These are phyloP conservation scores for Ustilago xerochloae DNA, from an alignment of 1,284 basidiomycete species.

Conservation along the genomic window DNA sequence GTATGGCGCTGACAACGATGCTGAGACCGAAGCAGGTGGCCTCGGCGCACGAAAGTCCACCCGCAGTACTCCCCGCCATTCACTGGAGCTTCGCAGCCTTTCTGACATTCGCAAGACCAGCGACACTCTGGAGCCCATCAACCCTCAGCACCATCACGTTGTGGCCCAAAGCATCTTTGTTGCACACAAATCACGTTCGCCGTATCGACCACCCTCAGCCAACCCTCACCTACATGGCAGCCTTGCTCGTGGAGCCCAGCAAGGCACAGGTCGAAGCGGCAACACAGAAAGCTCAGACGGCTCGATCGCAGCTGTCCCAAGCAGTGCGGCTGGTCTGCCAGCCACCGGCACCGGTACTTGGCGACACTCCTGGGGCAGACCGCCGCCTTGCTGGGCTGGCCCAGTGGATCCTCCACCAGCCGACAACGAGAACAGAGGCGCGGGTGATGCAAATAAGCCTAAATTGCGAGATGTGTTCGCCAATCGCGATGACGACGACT, in stretches of 20 bases:
- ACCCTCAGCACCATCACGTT: slow-evolving; percentile 23
- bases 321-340: slow-evolving; percentile 16
- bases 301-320: neutral
- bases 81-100: slow-evolving; percentile 28
- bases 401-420: slow-evolving; percentile 52
- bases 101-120: slow-evolving; percentile 20
- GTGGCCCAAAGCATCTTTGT: slow-evolving; percentile 55
- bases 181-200: slow-evolving; percentile 57
- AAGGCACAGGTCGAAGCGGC: neutral
- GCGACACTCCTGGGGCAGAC: slow-evolving; percentile 61
- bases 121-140: neutral
- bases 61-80: slow-evolving; percentile 43
- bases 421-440: neutral
- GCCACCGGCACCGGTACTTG: slow-evolving; percentile 51
- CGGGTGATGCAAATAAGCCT: neutral
- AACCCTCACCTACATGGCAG: slow-evolving; percentile 49
- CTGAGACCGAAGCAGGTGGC: slow-evolving; percentile 9
- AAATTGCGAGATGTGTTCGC: slow-evolving; percentile 63
- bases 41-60: slow-evolving; percentile 14
- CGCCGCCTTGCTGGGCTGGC: slow-evolving; percentile 61
- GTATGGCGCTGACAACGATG: slow-evolving; percentile 14
- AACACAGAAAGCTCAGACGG: neutral
- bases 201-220: slow-evolving; percentile 62
- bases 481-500: slow-evolving; percentile 52
- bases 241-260: slow-evolving; percentile 18